phyloP scores from a whole-genome alignment of 805 yeast species.

The Sporopachydermia quercuum region DNA sequence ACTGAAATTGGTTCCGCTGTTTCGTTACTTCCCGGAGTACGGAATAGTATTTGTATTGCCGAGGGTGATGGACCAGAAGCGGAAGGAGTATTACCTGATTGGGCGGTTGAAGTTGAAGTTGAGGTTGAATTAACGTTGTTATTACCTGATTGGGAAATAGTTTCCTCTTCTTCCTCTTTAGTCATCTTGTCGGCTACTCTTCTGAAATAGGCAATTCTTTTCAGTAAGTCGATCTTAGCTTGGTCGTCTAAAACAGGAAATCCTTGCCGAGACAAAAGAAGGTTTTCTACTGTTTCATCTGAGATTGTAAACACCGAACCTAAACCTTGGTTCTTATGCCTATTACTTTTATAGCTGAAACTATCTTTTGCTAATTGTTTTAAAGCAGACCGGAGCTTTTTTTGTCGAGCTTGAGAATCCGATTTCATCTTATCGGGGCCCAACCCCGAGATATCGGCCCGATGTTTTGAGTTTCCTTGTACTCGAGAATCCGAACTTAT shows the following conservation, averaged over 20 bases:
- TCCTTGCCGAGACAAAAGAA: not conserved
- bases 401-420: slow-evolving; percentile 8
- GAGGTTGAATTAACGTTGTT: not conserved
- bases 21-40: too few relatives aligned
- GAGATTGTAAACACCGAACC: slow-evolving; percentile 13
- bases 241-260: not conserved
- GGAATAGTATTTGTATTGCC: too few relatives aligned
- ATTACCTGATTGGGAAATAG: slow-evolving; percentile 9
- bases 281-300: not conserved
- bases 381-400: slow-evolving; percentile 27
- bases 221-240: slow-evolving; percentile 59
- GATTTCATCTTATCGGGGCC: slow-evolving; percentile 53
- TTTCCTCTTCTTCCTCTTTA: slow-evolving; percentile 25
- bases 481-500: slow-evolving; percentile 74
- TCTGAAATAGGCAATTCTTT: slow-evolving; percentile 56
- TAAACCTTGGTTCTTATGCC: slow-evolving; percentile 19
- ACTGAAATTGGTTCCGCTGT: slow-evolving; percentile 21
- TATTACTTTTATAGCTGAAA: slow-evolving; percentile 19
- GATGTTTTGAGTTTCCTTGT: slow-evolving; percentile 47
- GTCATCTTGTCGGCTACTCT: slow-evolving; percentile 35
- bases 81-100: not conserved
- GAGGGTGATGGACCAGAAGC: too few relatives aligned
- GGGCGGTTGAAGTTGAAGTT: not conserved
- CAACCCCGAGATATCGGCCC: slow-evolving; percentile 58
- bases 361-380: slow-evolving; percentile 39